Conservation (phyloP, 1,139 yeast genomes). For the Sugiyamaella xylanicola region DNA sequence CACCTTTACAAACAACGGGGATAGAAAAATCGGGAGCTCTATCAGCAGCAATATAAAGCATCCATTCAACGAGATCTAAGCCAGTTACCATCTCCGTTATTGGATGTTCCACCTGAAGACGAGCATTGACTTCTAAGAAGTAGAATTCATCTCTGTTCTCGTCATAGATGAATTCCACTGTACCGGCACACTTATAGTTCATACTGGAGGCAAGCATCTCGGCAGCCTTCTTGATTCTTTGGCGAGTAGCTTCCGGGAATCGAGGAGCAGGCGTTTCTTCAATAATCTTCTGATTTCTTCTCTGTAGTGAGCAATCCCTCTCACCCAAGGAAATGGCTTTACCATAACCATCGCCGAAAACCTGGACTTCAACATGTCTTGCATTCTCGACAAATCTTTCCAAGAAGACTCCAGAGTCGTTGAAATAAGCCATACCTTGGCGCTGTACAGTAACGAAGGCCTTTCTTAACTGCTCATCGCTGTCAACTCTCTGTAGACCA, state of each 20-base stretch:
- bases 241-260: conserved; percentile 76
- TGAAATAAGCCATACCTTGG: conserved; percentile 90
- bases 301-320: conserved; percentile 95
- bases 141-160: conserved; percentile 82
- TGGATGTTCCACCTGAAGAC: conserved; percentile 97
- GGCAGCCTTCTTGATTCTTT: conserved; percentile 77
- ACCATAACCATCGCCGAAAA: conserved; percentile 94
- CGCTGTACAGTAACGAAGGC: conserved; percentile 90
- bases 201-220: conserved; percentile 76
- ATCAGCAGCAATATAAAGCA: conserved; percentile 89
- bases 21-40: conserved; percentile 70
- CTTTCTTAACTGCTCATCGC: conserved; percentile 72
- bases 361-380: conserved; percentile 94
- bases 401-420: conserved; percentile 91
- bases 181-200: conserved; percentile 95
- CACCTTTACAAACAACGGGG: conserved; percentile 67
- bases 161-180: conserved; percentile 94
- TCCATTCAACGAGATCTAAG: conserved; percentile 93
- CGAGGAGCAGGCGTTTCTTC: conserved; percentile 99
- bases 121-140: conserved; percentile 93
- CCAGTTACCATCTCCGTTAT: conserved; percentile 96
- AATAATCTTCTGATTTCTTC: conserved; percentile 93
- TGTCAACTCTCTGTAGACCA: conserved; percentile 90
- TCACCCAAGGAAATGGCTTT: conserved; percentile 92
- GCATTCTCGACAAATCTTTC: conserved; percentile 93